Base-by-base conservation (phyloP, 1,284 basidiomycete genomes). In the Moesziomyces antarcticus region DNA sequence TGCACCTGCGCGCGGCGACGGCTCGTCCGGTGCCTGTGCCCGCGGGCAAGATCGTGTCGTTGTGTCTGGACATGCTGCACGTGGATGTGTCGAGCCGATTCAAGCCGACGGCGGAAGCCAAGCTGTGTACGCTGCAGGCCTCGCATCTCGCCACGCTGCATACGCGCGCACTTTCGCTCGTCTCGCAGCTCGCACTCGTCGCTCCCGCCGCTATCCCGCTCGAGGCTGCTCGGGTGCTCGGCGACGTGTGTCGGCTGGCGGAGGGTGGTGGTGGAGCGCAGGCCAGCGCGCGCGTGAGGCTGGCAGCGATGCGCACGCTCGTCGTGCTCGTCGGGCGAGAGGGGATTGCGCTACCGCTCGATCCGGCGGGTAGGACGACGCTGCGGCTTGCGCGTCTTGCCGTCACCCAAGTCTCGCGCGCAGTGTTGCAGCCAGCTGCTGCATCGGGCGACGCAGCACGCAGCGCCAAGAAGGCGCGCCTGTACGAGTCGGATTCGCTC, bases 21-120 rank as follows among this genome's bases (percentile, higher is more conserved):
- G 85, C 87, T 44, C 88, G 92, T 18, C 89, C 92, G 9, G 90
- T 95, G 1, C 87, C 89, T 46, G 81, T 95, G 3, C 92, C 93
- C 0, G 80, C 93, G 14, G 92, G 92, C 7, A 77, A 81, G 50
- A 65, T 87, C 13, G 80, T 86, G 9, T 64, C 79, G 0, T 69
- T 86, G 5, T 82, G 82, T 6, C 65, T 85, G 8, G 77, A 82
- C 47, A 83, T 85, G 33, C 78, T 94, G 33, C 86, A 87, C 40
- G 88, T 90, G 54, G 51, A 73, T 53, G 37, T 56, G 13, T 55
- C 41, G 11, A 68, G 47, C 58, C 64, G 53, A 16, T 62, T 44
- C 65, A 73, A 64, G 27, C 50, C 67, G 4, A 67, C 72, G 18
- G 58, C 72, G 8, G 72, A 74, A 41, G 56, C 60, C n/a, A 64